Evolutionary conservation across 345 rosid species (phyloP).

Genomic region (Eucalyptus curtisii): DNA sequence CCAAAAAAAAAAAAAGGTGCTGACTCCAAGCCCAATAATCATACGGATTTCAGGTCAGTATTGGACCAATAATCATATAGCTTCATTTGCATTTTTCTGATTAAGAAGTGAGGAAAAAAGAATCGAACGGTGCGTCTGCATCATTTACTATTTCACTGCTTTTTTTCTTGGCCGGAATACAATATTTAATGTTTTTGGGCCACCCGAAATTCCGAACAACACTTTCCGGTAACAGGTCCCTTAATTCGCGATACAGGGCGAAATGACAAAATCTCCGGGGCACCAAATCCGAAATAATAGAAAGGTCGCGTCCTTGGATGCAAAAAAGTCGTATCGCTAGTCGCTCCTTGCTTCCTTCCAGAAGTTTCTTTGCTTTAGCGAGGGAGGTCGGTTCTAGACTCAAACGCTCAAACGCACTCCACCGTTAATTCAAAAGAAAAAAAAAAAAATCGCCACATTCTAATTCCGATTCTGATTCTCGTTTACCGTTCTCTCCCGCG

Average conservation of each 20-base stretch:
- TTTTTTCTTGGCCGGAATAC: background rate
- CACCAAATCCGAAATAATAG: background rate
- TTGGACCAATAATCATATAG: background rate
- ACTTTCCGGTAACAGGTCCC: background rate
- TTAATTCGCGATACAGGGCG: background rate
- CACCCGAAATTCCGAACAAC: background rate
- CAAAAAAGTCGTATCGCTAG: background rate
- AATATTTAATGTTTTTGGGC: background rate
- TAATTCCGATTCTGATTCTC: too few relatives aligned
- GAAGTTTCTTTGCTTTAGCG: background rate
- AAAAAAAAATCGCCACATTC: too few relatives aligned
- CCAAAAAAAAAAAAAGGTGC: too few relatives aligned
- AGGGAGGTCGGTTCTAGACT: background rate
- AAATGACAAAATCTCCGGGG: background rate
- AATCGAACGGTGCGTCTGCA: background rate
- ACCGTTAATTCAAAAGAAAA: background rate
- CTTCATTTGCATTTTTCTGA: background rate
- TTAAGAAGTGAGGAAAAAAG: background rate
- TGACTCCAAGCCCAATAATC: too few relatives aligned
- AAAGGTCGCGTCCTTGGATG: background rate
- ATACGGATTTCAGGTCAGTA: too few relatives aligned
- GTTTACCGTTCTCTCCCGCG: too few relatives aligned
- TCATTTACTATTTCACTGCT: background rate
- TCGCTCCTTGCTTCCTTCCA: too few relatives aligned
- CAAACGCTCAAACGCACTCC: background rate